Conservation (phyloP, 106 monocot species). For the Platanthera zijinensis region DNA sequence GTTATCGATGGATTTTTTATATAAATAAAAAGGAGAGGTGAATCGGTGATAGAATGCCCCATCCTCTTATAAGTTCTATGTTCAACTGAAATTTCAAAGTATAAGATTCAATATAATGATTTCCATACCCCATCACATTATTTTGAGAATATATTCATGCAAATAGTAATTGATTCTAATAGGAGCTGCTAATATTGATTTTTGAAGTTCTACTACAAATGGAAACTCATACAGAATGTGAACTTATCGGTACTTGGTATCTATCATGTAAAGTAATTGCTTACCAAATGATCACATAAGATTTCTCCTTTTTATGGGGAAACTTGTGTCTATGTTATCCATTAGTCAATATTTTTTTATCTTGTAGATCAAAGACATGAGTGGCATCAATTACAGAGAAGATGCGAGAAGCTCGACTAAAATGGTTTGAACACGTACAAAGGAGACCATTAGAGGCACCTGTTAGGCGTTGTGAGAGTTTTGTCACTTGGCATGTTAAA, state of each 20-base stretch:
- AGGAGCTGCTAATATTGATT: background rate
- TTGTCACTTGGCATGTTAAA: too few species aligned
- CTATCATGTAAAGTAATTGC: background rate
- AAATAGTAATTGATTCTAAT: background rate
- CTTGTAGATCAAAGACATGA: background rate
- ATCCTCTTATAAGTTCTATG: background rate
- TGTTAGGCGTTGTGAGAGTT: too few species aligned
- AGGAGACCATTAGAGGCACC: too few species aligned
- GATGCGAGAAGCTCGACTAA: too few species aligned
- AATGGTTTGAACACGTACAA: too few species aligned
- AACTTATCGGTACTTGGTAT: background rate
- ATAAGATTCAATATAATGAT: background rate
- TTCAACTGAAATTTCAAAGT: background rate
- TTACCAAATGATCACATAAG: background rate
- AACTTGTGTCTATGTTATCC: background rate
- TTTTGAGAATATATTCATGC: background rate
- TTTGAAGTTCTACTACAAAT: background rate
- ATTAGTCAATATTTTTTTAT: background rate
- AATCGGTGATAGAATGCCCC: background rate
- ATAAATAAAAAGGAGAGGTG: background rate
- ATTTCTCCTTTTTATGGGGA: background rate
- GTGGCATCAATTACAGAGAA: too few species aligned
- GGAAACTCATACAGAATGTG: background rate
- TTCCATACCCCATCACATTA: background rate
- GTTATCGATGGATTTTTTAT: background rate